phyloP scores from a whole-genome alignment of 441 rosid species.

The Croton setiger region DNA sequence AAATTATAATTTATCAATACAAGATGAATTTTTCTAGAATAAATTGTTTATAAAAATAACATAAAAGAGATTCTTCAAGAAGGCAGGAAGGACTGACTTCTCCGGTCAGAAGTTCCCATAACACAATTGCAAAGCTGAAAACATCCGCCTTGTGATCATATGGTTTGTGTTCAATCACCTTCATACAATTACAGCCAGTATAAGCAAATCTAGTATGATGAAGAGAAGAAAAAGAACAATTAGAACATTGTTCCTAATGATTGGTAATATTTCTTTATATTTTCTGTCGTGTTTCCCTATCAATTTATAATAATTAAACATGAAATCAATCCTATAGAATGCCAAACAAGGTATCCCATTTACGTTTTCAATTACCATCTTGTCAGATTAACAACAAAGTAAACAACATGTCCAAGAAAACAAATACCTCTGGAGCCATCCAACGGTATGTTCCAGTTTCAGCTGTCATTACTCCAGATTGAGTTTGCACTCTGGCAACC shows the following conservation, averaged over 20 bases:
- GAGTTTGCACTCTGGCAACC: constrained; percentile 65
- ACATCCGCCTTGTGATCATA: constrained; percentile 90
- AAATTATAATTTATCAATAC: not conserved
- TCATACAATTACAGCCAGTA: constrained; percentile 33
- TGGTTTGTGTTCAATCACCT: constrained; percentile 94
- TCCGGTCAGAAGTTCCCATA: constrained; percentile 94
- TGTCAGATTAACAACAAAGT: constrained; percentile 11
- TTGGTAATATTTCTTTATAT: not conserved
- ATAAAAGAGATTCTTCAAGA: constrained; percentile 1
- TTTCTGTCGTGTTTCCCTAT: not conserved
- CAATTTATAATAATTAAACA: not conserved
- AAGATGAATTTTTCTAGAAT: not conserved
- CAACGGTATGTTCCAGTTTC: constrained; percentile 84
- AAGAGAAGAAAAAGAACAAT: not conserved
- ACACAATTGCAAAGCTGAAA: constrained; percentile 81
- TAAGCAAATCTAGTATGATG: constrained; percentile 18
- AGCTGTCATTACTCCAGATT: constrained; percentile 70
- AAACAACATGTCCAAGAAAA: constrained; percentile 7
- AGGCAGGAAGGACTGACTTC: constrained; percentile 47
- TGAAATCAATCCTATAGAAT: not conserved
- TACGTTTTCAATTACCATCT: constrained; percentile 8
- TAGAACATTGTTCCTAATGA: not conserved
- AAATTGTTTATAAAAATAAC: not conserved
- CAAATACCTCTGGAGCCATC: constrained; percentile 83
- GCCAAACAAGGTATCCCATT: constrained; percentile 16